Evolutionary conservation across 2,329 filamentous ascomycete species (phyloP).

Genomic region (Fusarium mexicanum): DNA sequence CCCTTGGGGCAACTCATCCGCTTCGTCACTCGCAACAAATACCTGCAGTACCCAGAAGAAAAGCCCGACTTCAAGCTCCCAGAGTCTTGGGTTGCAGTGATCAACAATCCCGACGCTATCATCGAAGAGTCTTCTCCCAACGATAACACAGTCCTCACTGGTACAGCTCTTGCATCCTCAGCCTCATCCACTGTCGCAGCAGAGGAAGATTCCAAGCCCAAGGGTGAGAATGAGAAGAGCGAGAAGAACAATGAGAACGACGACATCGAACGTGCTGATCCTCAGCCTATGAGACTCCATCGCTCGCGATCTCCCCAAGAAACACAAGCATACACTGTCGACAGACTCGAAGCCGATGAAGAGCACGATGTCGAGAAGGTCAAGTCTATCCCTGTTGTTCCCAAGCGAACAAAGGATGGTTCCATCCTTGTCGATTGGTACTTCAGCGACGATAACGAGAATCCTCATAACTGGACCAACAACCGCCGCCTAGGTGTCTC

Average conservation of each 20-base stretch:
- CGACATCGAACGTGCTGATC: constrained; percentile 19
- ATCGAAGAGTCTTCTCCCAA: constrained; percentile 24
- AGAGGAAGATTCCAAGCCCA: constrained; percentile 21
- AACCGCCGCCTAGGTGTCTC: constrained; percentile 54
- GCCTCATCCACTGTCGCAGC: constrained; percentile 38
- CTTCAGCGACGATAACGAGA: constrained; percentile 62
- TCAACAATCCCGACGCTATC: constrained; percentile 45
- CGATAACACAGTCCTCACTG: constrained; percentile 15
- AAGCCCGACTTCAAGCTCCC: constrained; percentile 63
- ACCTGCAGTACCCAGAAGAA: constrained; percentile 70
- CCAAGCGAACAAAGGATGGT: constrained; percentile 60
- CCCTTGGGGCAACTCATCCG: constrained; percentile 68
- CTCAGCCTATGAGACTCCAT: constrained; percentile 25
- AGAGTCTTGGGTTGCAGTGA: constrained; percentile 48
- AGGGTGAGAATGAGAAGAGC: constrained; percentile 21
- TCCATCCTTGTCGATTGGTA: constrained; percentile 64
- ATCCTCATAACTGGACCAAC: constrained; percentile 65
- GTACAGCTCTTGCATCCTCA: constrained; percentile 31
- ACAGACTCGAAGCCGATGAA: constrained; percentile 45
- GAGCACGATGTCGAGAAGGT: constrained; percentile 52
- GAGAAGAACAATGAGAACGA: constrained; percentile 14
- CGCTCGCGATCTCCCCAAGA: constrained; percentile 40
- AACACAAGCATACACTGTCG: constrained; percentile 30
- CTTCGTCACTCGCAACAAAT: constrained; percentile 60
- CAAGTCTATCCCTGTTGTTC: constrained; percentile 60